These are phyloP conservation scores for Bipolaris gigantea DNA, from an alignment of 2,329 filamentous ascomycete species.

Conservation along the genomic window DNA sequence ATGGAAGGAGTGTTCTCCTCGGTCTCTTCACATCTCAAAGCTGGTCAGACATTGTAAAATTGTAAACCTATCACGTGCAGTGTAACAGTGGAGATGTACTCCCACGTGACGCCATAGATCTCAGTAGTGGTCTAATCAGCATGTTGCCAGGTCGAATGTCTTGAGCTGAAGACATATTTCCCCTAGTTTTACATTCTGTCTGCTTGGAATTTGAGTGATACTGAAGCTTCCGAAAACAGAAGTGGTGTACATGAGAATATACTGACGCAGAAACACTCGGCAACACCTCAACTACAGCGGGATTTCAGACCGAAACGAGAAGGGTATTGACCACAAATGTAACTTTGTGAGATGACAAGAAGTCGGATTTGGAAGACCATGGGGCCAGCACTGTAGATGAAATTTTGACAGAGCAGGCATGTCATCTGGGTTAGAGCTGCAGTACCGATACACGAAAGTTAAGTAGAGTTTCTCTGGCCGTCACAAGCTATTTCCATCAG, in stretches of 20 bases:
- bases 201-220: neutral
- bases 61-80: neutral
- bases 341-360: neutral
- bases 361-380: neutral
- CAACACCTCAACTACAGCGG: too few relatives aligned
- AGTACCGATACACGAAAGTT: slow-evolving; percentile 58
- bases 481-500: slow-evolving; percentile 8
- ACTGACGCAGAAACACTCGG: neutral
- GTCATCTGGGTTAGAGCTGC: neutral
- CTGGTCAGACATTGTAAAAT: neutral
- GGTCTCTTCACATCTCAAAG: neutral
- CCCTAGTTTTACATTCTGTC: too few relatives aligned
- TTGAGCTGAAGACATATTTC: too few relatives aligned
- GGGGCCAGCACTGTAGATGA: neutral
- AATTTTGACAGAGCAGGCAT: neutral
- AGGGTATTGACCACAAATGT: too few relatives aligned
- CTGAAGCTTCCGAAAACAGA: neutral
- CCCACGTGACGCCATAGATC: neutral
- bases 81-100: neutral
- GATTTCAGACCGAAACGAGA: neutral
- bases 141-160: neutral
- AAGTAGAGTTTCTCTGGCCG: slow-evolving; percentile 15
- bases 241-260: too few relatives aligned
- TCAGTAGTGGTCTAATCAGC: neutral
- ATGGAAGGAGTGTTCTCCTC: neutral